Evolutionary conservation across 179 eudicot genomes (phyloP).

Genomic region (Corrigiola litoralis): DNA sequence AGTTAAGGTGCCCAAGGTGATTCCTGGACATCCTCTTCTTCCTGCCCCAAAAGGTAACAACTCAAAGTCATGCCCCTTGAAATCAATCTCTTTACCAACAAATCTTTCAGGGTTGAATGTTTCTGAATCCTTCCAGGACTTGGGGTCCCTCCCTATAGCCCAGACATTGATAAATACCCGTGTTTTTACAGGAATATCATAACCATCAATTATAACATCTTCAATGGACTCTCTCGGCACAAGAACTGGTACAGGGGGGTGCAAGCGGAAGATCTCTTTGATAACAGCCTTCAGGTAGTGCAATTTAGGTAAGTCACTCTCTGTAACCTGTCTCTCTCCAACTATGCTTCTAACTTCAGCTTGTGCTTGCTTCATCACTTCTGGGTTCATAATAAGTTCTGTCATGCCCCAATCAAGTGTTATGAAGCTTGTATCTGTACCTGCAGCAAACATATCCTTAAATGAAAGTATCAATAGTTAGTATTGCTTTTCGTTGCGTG

Average conservation of each 20-base stretch:
- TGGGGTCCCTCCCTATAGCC: slow-evolving; percentile 62
- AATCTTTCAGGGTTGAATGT: slow-evolving; percentile 32
- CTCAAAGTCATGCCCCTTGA: slow-evolving; percentile 55
- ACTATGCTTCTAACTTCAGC: slow-evolving; percentile 30
- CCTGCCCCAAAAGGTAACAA: slow-evolving; percentile 56
- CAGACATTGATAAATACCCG: slow-evolving; percentile 45
- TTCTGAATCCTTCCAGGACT: slow-evolving; percentile 43
- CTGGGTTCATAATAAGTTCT: slow-evolving; percentile 36
- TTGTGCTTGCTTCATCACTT: slow-evolving; percentile 34
- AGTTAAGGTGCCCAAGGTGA: slow-evolving; percentile 30
- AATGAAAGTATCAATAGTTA: slow-evolving; percentile 8
- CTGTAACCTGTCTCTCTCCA: slow-evolving; percentile 29
- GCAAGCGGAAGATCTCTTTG: slow-evolving; percentile 49
- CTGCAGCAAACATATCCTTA: slow-evolving; percentile 46
- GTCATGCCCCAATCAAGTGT: slow-evolving; percentile 51
- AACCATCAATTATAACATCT: slow-evolving; percentile 37
- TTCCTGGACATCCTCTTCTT: slow-evolving; percentile 56
- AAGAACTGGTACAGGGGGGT: slow-evolving; percentile 54
- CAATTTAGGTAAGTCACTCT: slow-evolving; percentile 40
- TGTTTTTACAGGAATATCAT: slow-evolving; percentile 42
- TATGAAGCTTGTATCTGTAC: slow-evolving; percentile 50
- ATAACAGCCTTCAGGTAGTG: slow-evolving; percentile 41
- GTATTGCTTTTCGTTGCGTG: too few relatives aligned
- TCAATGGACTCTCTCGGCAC: slow-evolving; percentile 54
- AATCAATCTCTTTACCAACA: slow-evolving; percentile 24